These are phyloP conservation scores for Nemania sp. DNA, from an alignment of 2,329 filamentous ascomycete genomes.

Conservation along the genomic window DNA sequence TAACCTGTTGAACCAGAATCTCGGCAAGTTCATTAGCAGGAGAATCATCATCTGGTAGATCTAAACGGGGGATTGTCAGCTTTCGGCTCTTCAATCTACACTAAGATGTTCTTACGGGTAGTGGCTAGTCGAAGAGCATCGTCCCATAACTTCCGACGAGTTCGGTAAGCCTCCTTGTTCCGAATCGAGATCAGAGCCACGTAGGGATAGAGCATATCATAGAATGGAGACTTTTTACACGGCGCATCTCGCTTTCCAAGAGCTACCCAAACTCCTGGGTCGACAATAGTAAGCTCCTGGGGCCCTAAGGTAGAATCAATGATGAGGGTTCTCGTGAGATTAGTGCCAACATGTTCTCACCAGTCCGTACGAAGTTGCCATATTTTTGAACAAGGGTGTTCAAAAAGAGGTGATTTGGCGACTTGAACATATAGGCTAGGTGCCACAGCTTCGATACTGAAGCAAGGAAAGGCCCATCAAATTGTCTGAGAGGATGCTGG, in stretches of 20 bases:
- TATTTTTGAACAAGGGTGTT: slow-evolving; percentile 10
- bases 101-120: slow-evolving; percentile 3
- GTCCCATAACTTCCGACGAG: slow-evolving; percentile 25
- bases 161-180: slow-evolving; percentile 15
- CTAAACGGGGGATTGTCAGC: too few species aligned
- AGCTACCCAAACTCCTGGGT: slow-evolving; percentile 12
- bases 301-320: slow-evolving; percentile 11
- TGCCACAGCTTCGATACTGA: slow-evolving; percentile 24
- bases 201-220: slow-evolving; percentile 21
- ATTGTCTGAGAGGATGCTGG: slow-evolving; percentile 16
- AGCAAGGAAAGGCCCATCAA: slow-evolving; percentile 15
- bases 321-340: not conserved
- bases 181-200: slow-evolving; percentile 20
- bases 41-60: too few species aligned
- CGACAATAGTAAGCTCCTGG: slow-evolving; percentile 22
- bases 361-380: slow-evolving; percentile 19
- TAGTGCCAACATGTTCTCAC: slow-evolving; percentile 9
- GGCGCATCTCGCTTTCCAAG: slow-evolving; percentile 13
- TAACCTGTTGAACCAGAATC: too few species aligned
- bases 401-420: slow-evolving; percentile 18
- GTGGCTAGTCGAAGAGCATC: slow-evolving; percentile 16
- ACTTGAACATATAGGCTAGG: slow-evolving; percentile 6
- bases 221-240: slow-evolving; percentile 21
- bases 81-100: too few species aligned
- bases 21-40: too few species aligned